Evolutionary conservation across 169 alveolate genomes (phyloP), one percentile per base, ranked within the genome.

Genomic region (Miamiensis avidus): DNA sequence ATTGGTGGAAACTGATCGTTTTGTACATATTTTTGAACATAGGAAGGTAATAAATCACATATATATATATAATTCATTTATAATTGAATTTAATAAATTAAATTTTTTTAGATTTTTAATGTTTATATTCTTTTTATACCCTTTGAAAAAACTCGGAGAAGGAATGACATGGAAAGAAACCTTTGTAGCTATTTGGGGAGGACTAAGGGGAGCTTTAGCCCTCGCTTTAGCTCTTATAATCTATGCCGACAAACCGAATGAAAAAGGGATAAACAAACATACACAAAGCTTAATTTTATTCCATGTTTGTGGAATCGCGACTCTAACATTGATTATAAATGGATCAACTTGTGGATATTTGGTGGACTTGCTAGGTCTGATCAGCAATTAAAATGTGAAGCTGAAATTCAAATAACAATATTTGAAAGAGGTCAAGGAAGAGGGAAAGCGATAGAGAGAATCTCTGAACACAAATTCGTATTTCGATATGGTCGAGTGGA

Each of bases 191-290:
- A 81, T 85, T 0, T 89, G 78, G 65, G 91, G 89, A n/a, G 94
- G 94, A 25, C 83, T 92, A 30, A 83, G 94, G 73, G 95, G 95
- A 75, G 91, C 93, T 74, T 76, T 92, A 28, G 85, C 87, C 28
- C 31, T 87, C 64, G 81, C 91, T 25, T 82, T 92, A 27, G 94
- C 95, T 0, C 76, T 92, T 34, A 84, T 89, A 34, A 93, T 89
- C n/a, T 84, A 76, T 25, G 82, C 73, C 25, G 92, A 86, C 75
- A 82, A 74, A 15, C 77, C 76, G n/a, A 29, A 84, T 29, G 34
- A 76, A 6, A 31, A 73, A 82, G 26, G 74, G 84, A 72, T 74
- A 85, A 30, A 81, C 69, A 49, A 20, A 49, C 4, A 49, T 11
- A 49, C 20, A 20, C 69, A 49, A 82, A 65, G 75, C 78, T 26